phyloP scores from a whole-genome alignment of 1,139 yeast species.

The Geotrichum candidum region DNA sequence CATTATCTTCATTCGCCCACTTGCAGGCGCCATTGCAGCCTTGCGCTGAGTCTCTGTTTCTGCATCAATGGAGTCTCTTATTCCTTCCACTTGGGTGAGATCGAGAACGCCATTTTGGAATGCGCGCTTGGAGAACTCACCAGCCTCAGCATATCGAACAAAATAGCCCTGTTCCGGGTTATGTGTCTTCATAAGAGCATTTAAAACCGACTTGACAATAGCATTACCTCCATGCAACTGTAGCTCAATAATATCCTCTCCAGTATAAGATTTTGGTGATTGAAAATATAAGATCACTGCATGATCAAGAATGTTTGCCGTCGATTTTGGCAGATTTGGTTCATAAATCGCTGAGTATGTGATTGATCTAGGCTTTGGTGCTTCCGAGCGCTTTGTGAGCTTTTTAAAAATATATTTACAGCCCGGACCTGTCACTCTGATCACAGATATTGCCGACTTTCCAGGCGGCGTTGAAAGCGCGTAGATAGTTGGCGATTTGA shows the following conservation, averaged over 20 bases:
- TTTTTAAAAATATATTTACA: conserved; percentile 42
- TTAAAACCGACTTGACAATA: conserved; percentile 61
- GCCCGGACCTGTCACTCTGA: conserved; percentile 73
- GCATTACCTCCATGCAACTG: conserved; percentile 95
- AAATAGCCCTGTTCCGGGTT: conserved; percentile 26
- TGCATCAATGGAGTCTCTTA: conserved; percentile 83
- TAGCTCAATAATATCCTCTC: conserved; percentile 81
- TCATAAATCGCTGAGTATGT: conserved; percentile 41
- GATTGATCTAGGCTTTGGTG: conserved; percentile 51
- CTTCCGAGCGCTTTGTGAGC: conserved; percentile 40
- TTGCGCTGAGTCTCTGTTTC: conserved; percentile 86
- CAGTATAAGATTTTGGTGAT: conserved; percentile 82
- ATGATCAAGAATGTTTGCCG: conserved; percentile 58
- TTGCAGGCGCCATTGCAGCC: conserved; percentile 66
- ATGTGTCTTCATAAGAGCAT: conserved; percentile 34
- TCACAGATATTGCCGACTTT: conserved; percentile 80
- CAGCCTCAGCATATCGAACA: conserved; percentile 83
- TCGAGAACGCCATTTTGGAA: conserved; percentile 63
- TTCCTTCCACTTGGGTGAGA: conserved; percentile 84
- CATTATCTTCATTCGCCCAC: conserved; percentile 54
- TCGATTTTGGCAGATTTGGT: conserved; percentile 18
- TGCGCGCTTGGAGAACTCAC: conserved; percentile 86
- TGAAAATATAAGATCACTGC: conserved; percentile 65
- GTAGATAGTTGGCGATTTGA: conserved; percentile 61
- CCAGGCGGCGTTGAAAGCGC: conserved; percentile 84